Percentiles rank a stretch among this genome's conserved stretches.
These are phyloP conservation scores for Rhodotorula sp. DNA, from an alignment of 1,284 basidiomycete genomes.

Conservation along the genomic window DNA sequence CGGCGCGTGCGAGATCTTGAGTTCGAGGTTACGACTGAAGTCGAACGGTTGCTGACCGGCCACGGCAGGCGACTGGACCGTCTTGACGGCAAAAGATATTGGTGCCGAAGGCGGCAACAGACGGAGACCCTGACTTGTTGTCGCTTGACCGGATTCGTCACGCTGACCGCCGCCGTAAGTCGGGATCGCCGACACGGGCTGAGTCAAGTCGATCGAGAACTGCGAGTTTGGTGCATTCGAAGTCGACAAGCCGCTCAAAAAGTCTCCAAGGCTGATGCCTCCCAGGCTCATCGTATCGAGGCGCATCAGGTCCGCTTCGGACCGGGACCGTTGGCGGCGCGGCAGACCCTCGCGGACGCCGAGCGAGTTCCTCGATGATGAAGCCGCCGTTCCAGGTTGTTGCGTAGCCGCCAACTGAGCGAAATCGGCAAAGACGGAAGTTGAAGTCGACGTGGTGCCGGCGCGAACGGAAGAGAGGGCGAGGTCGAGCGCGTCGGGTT, in stretches of 20 bases:
- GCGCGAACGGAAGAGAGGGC: neutral
- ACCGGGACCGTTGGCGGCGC: conserved; percentile 28
- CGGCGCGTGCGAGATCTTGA: neutral
- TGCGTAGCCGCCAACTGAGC: neutral
- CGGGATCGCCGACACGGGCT: neutral
- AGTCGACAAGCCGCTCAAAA: neutral
- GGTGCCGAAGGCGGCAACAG: neutral
- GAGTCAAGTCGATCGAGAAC: neutral
- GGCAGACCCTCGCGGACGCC: conserved; percentile 6
- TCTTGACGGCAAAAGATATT: neutral
- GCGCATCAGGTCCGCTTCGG: conserved; percentile 27
- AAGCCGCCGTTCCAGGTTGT: neutral
- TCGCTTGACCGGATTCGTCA: too few species aligned
- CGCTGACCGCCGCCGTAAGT: neutral
- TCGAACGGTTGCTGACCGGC: neutral
- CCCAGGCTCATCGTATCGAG: neutral
- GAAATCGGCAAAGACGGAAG: conserved; percentile 10
- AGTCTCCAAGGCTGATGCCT: neutral
- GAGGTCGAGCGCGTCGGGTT: conserved; percentile 26
- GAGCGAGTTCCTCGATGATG: neutral
- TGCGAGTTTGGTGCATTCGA: neutral
- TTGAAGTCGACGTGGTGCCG: neutral
- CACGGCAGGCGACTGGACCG: neutral
- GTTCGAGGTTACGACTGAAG: neutral
- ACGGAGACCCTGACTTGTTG: neutral